Evolutionary conservation across 202 grass and related monocot species (phyloP), one percentile per base, ranked within the genome.

Genomic region (Panicum virgatum): DNA sequence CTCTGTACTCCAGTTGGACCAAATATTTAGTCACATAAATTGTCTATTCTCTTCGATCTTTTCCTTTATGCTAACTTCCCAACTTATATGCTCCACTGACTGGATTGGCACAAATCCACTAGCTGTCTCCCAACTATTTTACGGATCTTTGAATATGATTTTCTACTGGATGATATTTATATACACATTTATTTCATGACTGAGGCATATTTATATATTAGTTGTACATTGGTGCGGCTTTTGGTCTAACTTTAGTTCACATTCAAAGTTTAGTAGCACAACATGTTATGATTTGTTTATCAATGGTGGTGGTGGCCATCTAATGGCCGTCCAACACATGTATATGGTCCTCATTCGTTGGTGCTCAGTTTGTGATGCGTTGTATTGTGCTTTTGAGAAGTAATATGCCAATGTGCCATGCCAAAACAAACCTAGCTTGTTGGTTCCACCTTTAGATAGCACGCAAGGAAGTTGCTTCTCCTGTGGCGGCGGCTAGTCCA

Each of bases 391-490:
- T 51, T 75, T 68, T 22, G 29, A 25, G 40, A 30, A 30, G 40
- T 44, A 63, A 84, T 84, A 84, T 84, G 63, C 73, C 54, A 40
- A 52, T n/a, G 39, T 78, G 63, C 64, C 25, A 72, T 19, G 18
- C 8, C 4, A 44, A 85, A 63, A 72, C 11, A 37, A 34, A 32
- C 15, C 32, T 20, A 39, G 7, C 7, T 44, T 3, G 56, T 26
- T 58, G 23, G 63, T 66, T 66, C 37, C 36, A 22, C 63, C 39
- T 66, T 66, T 66, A 40, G 63, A 42, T 19, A 42, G 63, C 63
- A 66, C 9, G 19, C 22, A 37, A 42, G 37, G 39, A 66, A 66
- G 63, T 42, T 66, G 63, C 63, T 66, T 42, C 37, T 23, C 63
- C 9, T 66, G 37, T 66, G 19, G 36, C 40, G 63, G 63, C 63